phyloP scores from a whole-genome alignment of 2,329 filamentous ascomycete species.

The Exophiala sp. region DNA sequence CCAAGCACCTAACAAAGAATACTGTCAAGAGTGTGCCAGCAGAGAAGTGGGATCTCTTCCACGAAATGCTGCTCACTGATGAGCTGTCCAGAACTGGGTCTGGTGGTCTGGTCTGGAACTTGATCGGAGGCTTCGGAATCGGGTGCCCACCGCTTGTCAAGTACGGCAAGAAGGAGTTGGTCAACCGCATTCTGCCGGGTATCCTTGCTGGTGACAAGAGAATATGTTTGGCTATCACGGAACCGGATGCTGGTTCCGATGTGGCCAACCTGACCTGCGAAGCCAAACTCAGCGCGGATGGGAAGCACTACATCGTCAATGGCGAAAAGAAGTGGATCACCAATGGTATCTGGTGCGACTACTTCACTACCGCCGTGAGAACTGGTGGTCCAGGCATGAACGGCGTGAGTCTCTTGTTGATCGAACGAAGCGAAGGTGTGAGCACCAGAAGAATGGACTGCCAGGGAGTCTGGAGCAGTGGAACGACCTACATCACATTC shows the following conservation, averaged over 20 bases:
- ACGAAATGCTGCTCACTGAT: constrained; percentile 92
- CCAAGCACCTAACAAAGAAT: constrained; percentile 67
- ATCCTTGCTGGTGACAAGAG: constrained; percentile 92
- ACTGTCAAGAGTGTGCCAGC: constrained; percentile 72
- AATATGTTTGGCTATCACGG: constrained; percentile 95
- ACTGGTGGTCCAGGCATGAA: constrained; percentile 89
- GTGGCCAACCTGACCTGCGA: constrained; percentile 95
- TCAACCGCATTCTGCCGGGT: constrained; percentile 82
- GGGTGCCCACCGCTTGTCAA: constrained; percentile 88
- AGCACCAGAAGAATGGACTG: constrained; percentile 96
- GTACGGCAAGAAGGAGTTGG: constrained; percentile 79
- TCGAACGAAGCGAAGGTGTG: constrained; percentile 86
- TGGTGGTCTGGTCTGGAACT: constrained; percentile 93
- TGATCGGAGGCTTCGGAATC: constrained; percentile 95
- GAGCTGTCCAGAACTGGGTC: constrained; percentile 86
- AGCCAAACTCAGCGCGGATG: constrained; percentile 89
- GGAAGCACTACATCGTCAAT: constrained; percentile 82
- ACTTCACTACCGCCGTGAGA: constrained; percentile 94
- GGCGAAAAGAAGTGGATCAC: constrained; percentile 95
- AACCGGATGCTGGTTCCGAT: constrained; percentile 91
- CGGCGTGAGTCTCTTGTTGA: constrained; percentile 83
- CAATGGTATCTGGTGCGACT: constrained; percentile 94
- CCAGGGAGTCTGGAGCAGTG: constrained; percentile 92
- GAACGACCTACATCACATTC: constrained; percentile 96
- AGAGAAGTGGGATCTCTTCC: constrained; percentile 97